A percentile compares a stretch with the other conserved stretches of the same genome.
Evolutionary conservation across 1,284 basidiomycete species (phyloP).

Genomic region (Tilletia indica): DNA sequence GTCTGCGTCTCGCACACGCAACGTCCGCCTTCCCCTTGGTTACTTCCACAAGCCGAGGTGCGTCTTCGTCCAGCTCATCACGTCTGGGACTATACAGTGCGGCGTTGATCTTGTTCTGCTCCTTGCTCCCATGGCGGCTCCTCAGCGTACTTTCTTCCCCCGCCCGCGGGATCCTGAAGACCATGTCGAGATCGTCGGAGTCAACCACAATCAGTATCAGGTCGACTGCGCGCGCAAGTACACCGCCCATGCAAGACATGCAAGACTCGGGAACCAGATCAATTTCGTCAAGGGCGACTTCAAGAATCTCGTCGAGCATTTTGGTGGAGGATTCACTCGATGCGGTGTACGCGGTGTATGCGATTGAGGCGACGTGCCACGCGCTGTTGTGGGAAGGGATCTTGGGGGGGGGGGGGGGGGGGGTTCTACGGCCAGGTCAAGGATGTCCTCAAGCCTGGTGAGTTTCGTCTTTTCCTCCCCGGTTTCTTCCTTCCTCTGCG

Average conservation of each 20-base stretch:
- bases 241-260: conserved; percentile 74
- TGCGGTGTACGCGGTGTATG: conserved; percentile 74
- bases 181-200: conserved; percentile 75
- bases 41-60: too few species aligned
- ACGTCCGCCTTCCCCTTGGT: too few species aligned
- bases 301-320: conserved; percentile 88
- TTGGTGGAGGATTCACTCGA: conserved; percentile 92
- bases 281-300: conserved; percentile 67
- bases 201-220: conserved; percentile 99
- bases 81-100: too few species aligned
- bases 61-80: too few species aligned
- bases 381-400: conserved; percentile 79
- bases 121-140: too few species aligned
- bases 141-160: too few species aligned
- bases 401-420: conserved; percentile 18
- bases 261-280: conserved; percentile 76
- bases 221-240: conserved; percentile 79
- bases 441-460: conserved; percentile 94
- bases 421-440: conserved; percentile 92
- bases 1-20: too few species aligned
- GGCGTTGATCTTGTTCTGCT: too few species aligned
- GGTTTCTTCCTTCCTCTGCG: conserved; percentile 56
- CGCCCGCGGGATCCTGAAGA: too few species aligned
- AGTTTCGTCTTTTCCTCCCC: conserved; percentile 63
- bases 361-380: conserved; percentile 96